A percentile compares a stretch with the other conserved stretches of the same genome.
Evolutionary conservation across 163 green algal species (phyloP).

Genomic region (Scenedesmus sp.): DNA sequence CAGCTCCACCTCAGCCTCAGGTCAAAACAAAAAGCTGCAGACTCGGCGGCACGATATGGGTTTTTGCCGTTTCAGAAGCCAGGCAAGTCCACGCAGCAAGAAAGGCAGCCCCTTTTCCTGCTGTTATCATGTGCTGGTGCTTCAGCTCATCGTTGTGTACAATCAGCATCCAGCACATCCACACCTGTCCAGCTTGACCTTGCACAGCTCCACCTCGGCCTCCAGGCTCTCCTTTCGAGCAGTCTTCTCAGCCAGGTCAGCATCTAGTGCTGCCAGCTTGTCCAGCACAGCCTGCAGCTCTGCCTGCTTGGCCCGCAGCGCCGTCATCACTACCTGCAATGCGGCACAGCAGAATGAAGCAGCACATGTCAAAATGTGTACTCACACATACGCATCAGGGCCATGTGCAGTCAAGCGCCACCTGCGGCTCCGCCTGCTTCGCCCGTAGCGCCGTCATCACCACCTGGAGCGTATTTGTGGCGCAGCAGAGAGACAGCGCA

Average conservation of each 20-base stretch:
- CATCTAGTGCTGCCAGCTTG: slow-evolving; percentile 78
- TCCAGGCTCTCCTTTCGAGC: slow-evolving; percentile 77
- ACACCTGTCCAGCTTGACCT: slow-evolving; percentile 76
- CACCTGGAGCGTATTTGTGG: slow-evolving; percentile 61
- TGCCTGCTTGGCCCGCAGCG: slow-evolving; percentile 73
- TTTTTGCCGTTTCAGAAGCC: slow-evolving; percentile 59
- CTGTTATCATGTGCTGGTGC: too few species aligned
- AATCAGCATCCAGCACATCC: not conserved
- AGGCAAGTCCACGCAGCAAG: too few species aligned
- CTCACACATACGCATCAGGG: too few species aligned
- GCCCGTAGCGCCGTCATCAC: slow-evolving; percentile 70
- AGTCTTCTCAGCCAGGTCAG: slow-evolving; percentile 75
- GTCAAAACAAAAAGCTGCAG: too few species aligned
- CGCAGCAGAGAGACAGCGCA: slow-evolving; percentile 6
- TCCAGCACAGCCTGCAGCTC: slow-evolving; percentile 79
- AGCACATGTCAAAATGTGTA: not conserved
- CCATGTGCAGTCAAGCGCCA: slow-evolving; percentile 59
- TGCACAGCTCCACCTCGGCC: slow-evolving; percentile 79
- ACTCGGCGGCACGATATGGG: too few species aligned
- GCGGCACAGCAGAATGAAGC: not conserved
- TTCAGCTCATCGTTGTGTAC: too few species aligned
- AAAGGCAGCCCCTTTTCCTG: too few species aligned
- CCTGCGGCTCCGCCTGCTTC: slow-evolving; percentile 76
- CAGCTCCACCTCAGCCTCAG: not conserved
- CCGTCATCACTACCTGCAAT: slow-evolving; percentile 68